Evolutionary conservation across 768 basidiomycete species (phyloP).

Genomic region (Lactarius vividus): DNA sequence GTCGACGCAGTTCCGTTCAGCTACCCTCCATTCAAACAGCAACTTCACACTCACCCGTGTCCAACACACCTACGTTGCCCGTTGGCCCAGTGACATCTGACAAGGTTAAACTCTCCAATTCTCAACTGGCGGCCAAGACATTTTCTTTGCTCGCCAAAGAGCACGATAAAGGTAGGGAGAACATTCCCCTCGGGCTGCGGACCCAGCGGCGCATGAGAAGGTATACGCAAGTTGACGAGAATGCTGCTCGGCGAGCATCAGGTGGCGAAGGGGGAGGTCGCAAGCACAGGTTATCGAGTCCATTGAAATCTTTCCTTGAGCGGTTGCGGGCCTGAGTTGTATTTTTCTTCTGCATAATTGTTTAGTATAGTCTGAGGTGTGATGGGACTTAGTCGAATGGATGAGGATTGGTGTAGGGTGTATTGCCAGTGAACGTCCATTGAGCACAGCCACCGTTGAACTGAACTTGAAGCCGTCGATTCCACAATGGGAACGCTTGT

Average conservation of each 20-base stretch:
- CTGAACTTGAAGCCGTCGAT: not conserved
- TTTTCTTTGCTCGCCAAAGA: constrained; percentile 22
- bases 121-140: constrained; percentile 16
- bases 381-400: not conserved
- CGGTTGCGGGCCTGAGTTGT: constrained; percentile 16
- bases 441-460: constrained; percentile 5
- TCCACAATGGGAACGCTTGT: not conserved
- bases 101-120: constrained; percentile 7
- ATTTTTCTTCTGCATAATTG: not conserved
- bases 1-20: constrained; percentile 4
- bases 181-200: constrained; percentile 17
- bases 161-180: constrained; percentile 22
- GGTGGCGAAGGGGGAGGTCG: constrained; percentile 9
- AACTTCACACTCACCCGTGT: not conserved
- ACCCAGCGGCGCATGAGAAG: constrained; percentile 12
- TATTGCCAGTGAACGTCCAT: not conserved
- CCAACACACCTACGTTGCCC: not conserved
- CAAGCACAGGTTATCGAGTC: constrained; percentile 24
- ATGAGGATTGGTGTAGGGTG: not conserved
- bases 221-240: constrained; percentile 20
- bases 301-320: constrained; percentile 26
- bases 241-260: constrained; percentile 21
- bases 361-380: not conserved
- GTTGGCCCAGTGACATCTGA: constrained; percentile 3
- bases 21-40: not conserved